phyloP scores from a whole-genome alignment of 495 filamentous ascomycete genomes.

The Hypoxylon fuscum region DNA sequence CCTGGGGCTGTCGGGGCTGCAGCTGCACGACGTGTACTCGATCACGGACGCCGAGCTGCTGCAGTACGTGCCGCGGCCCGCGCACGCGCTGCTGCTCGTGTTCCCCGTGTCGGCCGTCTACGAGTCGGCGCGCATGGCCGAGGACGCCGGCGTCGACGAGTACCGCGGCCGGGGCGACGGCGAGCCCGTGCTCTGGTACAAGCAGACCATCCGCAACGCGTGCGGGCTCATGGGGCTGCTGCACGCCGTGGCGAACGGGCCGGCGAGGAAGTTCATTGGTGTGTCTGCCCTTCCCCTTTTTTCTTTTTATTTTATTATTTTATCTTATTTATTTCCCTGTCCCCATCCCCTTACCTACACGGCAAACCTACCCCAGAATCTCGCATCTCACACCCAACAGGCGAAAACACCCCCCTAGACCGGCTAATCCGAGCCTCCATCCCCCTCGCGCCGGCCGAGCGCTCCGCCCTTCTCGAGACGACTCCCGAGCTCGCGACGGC shows the following conservation, averaged over 20 bases:
- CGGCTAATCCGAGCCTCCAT: slow-evolving; percentile 55
- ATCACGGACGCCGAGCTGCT: slow-evolving; percentile 82
- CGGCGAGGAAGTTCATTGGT: slow-evolving; percentile 55
- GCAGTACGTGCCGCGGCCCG: slow-evolving; percentile 82
- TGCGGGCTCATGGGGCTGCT: slow-evolving; percentile 87
- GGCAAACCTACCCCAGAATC: not conserved
- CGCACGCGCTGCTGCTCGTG: slow-evolving; percentile 82
- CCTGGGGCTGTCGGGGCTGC: slow-evolving; percentile 75
- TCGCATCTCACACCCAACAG: slow-evolving; percentile 38
- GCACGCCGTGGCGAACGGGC: slow-evolving; percentile 70
- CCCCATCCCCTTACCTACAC: not conserved
- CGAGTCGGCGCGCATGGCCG: slow-evolving; percentile 68
- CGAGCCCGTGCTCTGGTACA: slow-evolving; percentile 78
- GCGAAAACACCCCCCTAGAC: slow-evolving; percentile 50
- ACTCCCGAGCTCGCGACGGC: slow-evolving; percentile 74
- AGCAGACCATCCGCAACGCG: slow-evolving; percentile 87
- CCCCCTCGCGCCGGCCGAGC: slow-evolving; percentile 61
- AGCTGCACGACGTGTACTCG: slow-evolving; percentile 84
- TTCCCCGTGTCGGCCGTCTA: slow-evolving; percentile 80
- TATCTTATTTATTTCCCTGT: not conserved
- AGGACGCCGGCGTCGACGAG: slow-evolving; percentile 65
- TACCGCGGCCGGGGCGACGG: slow-evolving; percentile 47
- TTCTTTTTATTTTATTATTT: not conserved
- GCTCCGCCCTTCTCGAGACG: slow-evolving; percentile 78
- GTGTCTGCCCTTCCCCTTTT: slow-evolving; percentile 1